These are phyloP conservation scores for Boletus rufocinnamomeus DNA, from an alignment of 768 basidiomycete species.

Conservation along the genomic window DNA sequence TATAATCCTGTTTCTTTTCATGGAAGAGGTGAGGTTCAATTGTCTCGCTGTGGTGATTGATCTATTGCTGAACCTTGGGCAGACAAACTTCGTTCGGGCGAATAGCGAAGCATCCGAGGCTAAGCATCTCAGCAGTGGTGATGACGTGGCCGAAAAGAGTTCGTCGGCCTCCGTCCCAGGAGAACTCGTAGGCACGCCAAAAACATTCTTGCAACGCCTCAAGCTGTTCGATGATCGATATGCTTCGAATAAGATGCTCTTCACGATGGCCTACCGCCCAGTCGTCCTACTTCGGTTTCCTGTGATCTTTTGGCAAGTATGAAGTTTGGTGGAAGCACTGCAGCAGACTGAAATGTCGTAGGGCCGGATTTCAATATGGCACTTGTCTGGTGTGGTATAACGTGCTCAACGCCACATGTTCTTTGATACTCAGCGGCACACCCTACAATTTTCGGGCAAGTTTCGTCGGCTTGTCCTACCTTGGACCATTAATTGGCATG, in stretches of 20 bases:
- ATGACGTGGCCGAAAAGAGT: slow-evolving; percentile 13
- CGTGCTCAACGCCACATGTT: slow-evolving; percentile 25
- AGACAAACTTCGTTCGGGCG: slow-evolving; percentile 22
- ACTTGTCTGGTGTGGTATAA: slow-evolving; percentile 27
- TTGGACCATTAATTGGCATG: slow-evolving; percentile 26
- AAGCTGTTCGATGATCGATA: slow-evolving; percentile 18
- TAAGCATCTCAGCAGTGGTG: background rate
- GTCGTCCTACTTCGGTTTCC: slow-evolving; percentile 22
- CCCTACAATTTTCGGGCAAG: slow-evolving; percentile 28
- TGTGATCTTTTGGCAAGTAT: slow-evolving; percentile 21
- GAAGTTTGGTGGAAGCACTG: background rate
- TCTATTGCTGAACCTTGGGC: background rate
- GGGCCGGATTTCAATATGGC: slow-evolving; percentile 27
- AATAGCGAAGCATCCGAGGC: slow-evolving; percentile 22
- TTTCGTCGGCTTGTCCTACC: slow-evolving; percentile 23
- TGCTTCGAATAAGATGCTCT: slow-evolving; percentile 21
- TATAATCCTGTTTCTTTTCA: slow-evolving; percentile 19
- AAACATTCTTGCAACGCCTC: slow-evolving; percentile 16
- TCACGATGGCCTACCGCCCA: slow-evolving; percentile 24
- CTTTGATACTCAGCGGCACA: slow-evolving; percentile 20
- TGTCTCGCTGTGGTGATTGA: background rate
- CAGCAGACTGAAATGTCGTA: background rate
- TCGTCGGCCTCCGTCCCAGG: slow-evolving; percentile 11
- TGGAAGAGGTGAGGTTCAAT: slow-evolving; percentile 18
- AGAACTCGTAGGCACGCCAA: slow-evolving; percentile 15